phyloP scores from a whole-genome alignment of 1,284 basidiomycete species.

The Polyporus tsugae region DNA sequence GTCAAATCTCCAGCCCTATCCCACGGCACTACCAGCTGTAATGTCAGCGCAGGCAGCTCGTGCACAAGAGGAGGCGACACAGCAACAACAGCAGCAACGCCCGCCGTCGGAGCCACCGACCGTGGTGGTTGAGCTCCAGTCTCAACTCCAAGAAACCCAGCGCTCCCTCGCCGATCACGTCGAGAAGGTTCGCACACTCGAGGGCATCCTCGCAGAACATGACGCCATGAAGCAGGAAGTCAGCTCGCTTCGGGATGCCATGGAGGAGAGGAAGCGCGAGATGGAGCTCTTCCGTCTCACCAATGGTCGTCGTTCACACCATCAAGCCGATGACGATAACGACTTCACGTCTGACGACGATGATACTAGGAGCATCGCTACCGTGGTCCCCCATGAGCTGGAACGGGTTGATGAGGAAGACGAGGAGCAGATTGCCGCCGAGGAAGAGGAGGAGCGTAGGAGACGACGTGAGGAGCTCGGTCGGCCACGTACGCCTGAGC shows the following conservation, averaged over 20 bases:
- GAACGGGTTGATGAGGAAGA: constrained; percentile 81
- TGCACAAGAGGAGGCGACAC: constrained; percentile 39
- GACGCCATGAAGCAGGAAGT: constrained; percentile 89
- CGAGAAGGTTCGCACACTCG: constrained; percentile 87
- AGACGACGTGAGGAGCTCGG: constrained; percentile 65
- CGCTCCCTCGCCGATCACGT: constrained; percentile 80
- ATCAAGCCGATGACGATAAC: constrained; percentile 47
- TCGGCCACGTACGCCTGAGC: constrained; percentile 80
- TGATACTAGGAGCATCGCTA: constrained; percentile 67
- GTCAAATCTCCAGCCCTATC: constrained; percentile 64
- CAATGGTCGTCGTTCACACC: constrained; percentile 36
- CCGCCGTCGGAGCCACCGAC: constrained; percentile 44
- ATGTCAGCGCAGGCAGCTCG: constrained; percentile 58
- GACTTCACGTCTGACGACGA: constrained; percentile 53
- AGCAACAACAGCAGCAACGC: constrained; percentile 23
- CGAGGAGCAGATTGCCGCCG: constrained; percentile 62
- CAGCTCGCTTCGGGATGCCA: constrained; percentile 70
- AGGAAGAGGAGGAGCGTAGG: constrained; percentile 57
- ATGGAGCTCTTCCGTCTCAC: constrained; percentile 41
- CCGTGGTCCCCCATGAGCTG: constrained; percentile 71
- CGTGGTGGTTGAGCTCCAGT: constrained; percentile 75
- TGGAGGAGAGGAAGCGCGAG: constrained; percentile 63
- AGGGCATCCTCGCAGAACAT: constrained; percentile 87
- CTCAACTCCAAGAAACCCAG: constrained; percentile 89
- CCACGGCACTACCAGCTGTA: constrained; percentile 70